A percentile compares a stretch with the other conserved stretches of the same genome.
Evolutionary conservation across 495 filamentous ascomycete species (phyloP).

Genomic region (Aspergillus panamensis): DNA sequence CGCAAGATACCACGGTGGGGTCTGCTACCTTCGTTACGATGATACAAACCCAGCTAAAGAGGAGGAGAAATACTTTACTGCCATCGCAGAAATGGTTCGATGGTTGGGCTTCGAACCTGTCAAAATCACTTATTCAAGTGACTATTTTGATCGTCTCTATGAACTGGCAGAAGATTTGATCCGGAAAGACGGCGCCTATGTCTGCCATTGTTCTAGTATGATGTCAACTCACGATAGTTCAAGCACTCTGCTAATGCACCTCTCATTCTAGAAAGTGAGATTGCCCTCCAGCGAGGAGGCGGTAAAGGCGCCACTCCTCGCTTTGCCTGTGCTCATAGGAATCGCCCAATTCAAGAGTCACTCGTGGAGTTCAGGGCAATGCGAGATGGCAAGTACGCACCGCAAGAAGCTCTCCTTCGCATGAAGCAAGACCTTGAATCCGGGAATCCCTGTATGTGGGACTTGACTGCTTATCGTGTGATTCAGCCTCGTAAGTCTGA

Average conservation of each 20-base stretch:
- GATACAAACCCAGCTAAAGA: conserved; percentile 5
- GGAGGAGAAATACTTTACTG: conserved; percentile 3
- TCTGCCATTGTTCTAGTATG: neutral
- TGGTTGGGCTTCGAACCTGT: conserved; percentile 1
- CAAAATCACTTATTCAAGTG: conserved; percentile 2
- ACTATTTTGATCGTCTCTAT: conserved; percentile 2
- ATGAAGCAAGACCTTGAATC: conserved; percentile 70
- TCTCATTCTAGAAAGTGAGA: conserved; percentile 39
- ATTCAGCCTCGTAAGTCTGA: conserved; percentile 1
- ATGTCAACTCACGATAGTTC: neutral
- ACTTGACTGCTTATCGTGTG: conserved; percentile 72
- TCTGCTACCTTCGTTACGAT: conserved; percentile 6
- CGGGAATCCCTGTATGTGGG: conserved; percentile 64
- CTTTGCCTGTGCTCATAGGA: conserved; percentile 74
- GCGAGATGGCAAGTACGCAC: conserved; percentile 83
- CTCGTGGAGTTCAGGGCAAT: conserved; percentile 78
- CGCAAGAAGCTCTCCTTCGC: conserved; percentile 77
- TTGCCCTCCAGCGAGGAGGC: conserved; percentile 72
- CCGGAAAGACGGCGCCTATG: neutral
- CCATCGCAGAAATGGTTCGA: neutral
- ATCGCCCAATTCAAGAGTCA: conserved; percentile 68
- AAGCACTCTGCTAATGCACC: neutral
- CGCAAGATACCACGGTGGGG: neutral
- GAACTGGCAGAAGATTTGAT: conserved; percentile 5
- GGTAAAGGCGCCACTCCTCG: conserved; percentile 44